These are phyloP conservation scores for Favolaschia claudopus DNA, from an alignment of 768 basidiomycete species.

Conservation along the genomic window DNA sequence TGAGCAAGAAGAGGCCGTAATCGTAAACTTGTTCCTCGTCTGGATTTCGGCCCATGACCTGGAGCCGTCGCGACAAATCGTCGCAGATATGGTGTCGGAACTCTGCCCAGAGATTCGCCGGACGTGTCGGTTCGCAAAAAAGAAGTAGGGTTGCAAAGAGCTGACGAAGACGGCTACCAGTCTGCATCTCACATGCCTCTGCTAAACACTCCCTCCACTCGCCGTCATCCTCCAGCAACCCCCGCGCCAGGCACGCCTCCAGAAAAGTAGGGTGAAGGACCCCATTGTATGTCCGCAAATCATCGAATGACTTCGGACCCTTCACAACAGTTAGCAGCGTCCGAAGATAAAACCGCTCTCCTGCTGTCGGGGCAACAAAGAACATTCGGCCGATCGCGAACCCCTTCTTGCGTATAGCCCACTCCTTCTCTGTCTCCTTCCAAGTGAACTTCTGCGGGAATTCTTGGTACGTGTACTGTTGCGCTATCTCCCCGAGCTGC, in stretches of 20 bases:
- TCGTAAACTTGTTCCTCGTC: background rate
- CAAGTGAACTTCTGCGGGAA: constrained; percentile 9
- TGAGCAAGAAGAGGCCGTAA: constrained; percentile 5
- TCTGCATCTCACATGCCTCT: constrained; percentile 6
- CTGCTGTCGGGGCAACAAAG: constrained; percentile 41
- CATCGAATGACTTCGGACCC: constrained; percentile 39
- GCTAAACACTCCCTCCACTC: constrained; percentile 35
- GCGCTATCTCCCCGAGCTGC: background rate
- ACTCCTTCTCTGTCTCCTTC: constrained; percentile 5
- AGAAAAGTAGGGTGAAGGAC: constrained; percentile 36
- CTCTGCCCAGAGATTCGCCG: background rate
- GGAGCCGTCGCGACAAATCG: background rate
- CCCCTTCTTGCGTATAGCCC: constrained; percentile 32
- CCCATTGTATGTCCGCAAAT: constrained; percentile 30
- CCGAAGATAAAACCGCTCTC: constrained; percentile 51
- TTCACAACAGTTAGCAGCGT: constrained; percentile 47
- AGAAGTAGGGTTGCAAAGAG: constrained; percentile 8
- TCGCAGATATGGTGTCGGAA: constrained; percentile 15
- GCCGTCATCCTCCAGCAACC: constrained; percentile 40
- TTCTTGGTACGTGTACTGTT: constrained; percentile 8
- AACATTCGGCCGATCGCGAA: constrained; percentile 31
- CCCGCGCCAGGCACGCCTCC: constrained; percentile 43
- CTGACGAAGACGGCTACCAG: constrained; percentile 2
- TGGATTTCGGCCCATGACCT: background rate
- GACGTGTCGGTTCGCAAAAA: constrained; percentile 7